Percentiles rank a stretch among this genome's conserved stretches.
These are phyloP conservation scores for Candida sp. DNA, from an alignment of 1,139 yeast genomes.

Conservation along the genomic window DNA sequence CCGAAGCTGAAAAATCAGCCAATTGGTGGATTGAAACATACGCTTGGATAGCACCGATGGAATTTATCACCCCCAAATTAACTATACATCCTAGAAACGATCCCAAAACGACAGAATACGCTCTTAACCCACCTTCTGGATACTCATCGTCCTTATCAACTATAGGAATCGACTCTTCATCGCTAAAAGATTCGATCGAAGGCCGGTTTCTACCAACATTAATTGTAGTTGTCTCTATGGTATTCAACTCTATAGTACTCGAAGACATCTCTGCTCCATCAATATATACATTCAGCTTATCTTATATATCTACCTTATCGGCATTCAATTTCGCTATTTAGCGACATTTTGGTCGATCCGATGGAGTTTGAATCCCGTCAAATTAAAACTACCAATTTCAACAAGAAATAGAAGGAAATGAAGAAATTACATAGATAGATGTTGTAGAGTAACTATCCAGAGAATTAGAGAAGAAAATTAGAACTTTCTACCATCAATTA, in stretches of 20 bases:
- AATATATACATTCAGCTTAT: no score
- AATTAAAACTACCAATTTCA: no score
- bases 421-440: no score
- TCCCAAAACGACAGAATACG: constrained; percentile 63
- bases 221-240: not conserved
- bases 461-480: no score
- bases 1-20: constrained; percentile 34
- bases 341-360: not conserved
- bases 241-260: not conserved
- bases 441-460: no score
- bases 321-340: no score
- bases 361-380: not conserved
- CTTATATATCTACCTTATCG: no score
- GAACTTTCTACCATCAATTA: no score
- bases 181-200: not conserved
- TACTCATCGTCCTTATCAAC: constrained; percentile 15
- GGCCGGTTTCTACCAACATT: not conserved
- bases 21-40: constrained; percentile 56
- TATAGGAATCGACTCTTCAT: not conserved
- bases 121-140: constrained; percentile 65
- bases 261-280: not conserved
- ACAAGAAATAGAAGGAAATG: no score
- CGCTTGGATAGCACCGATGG: constrained; percentile 63
- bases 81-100: constrained; percentile 57
- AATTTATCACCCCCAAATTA: constrained; percentile 58